A percentile compares a stretch with the other conserved stretches of the same genome.
phyloP scores from a whole-genome alignment of 176 grass and related monocot species.

The Tillandsia fasciculata region DNA sequence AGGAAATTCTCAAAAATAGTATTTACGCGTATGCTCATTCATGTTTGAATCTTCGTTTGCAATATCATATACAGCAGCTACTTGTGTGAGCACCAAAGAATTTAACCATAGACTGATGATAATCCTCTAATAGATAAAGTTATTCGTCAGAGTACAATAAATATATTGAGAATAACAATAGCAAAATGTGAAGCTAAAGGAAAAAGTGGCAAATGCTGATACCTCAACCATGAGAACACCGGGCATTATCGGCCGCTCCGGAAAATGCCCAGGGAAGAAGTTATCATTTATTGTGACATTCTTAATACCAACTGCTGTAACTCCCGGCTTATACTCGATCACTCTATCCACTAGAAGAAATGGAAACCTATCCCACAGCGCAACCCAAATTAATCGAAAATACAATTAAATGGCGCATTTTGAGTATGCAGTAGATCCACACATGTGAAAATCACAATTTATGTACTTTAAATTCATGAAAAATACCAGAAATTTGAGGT shows the following conservation, averaged over 20 bases:
- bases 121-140: too few relatives aligned
- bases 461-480: not conserved
- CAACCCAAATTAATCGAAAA: not conserved
- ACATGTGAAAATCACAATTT: too few relatives aligned
- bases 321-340: constrained; percentile 66
- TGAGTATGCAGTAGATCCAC: not conserved
- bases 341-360: constrained; percentile 92
- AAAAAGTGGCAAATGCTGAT: constrained; percentile 4
- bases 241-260: constrained; percentile 71
- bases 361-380: constrained; percentile 35
- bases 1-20: not conserved
- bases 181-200: constrained; percentile 8
- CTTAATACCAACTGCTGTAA: constrained; percentile 52
- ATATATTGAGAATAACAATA: constrained; percentile 7
- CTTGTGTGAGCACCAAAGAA: too few relatives aligned
- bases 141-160: not conserved
- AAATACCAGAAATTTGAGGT: not conserved
- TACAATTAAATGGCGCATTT: not conserved
- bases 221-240: constrained; percentile 61
- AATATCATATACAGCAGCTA: not conserved
- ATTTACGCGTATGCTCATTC: not conserved
- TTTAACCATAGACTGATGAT: too few relatives aligned
- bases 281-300: constrained; percentile 97
- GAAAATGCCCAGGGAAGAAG: constrained; percentile 67
- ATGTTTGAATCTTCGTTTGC: not conserved